Evolutionary conservation across 805 yeast genomes (phyloP).

Genomic region (Candida endomychidarum): DNA sequence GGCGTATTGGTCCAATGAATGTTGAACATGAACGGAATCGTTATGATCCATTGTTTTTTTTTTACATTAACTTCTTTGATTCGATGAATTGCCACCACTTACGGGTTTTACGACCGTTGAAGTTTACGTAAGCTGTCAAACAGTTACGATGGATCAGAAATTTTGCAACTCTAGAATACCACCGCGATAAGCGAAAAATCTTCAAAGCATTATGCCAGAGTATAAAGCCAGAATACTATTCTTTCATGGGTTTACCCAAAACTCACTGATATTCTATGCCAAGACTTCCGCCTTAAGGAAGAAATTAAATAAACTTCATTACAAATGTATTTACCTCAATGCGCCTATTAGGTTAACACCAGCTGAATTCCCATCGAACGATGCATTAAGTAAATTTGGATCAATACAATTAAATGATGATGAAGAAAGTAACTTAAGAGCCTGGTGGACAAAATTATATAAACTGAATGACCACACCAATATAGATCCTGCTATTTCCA

Average conservation of each 20-base stretch:
- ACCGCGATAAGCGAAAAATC: neutral
- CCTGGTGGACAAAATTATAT: constrained; percentile 75
- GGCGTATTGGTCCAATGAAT: too few species aligned
- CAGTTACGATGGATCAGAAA: too few species aligned
- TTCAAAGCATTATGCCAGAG: neutral
- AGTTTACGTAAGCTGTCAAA: too few species aligned
- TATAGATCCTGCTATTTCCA: constrained; percentile 51
- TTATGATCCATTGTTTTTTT: too few species aligned
- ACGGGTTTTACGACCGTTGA: too few species aligned
- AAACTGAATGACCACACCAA: constrained; percentile 42
- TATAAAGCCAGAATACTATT: constrained; percentile 61
- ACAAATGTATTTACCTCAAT: constrained; percentile 72
- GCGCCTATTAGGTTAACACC: constrained; percentile 70
- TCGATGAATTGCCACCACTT: too few species aligned
- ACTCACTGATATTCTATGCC: constrained; percentile 77
- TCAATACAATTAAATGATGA: constrained; percentile 34
- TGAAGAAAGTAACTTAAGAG: constrained; percentile 43
- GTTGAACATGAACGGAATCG: too few species aligned
- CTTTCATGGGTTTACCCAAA: constrained; percentile 89
- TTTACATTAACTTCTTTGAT: too few species aligned
- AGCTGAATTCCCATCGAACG: constrained; percentile 74
- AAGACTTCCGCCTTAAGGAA: constrained; percentile 90
- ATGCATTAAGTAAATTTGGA: constrained; percentile 50
- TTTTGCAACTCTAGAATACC: neutral
- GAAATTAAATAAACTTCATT: constrained; percentile 60